Evolutionary conservation across 73 alveolate species (phyloP).

Genomic region (Durusdinium trenchii): DNA sequence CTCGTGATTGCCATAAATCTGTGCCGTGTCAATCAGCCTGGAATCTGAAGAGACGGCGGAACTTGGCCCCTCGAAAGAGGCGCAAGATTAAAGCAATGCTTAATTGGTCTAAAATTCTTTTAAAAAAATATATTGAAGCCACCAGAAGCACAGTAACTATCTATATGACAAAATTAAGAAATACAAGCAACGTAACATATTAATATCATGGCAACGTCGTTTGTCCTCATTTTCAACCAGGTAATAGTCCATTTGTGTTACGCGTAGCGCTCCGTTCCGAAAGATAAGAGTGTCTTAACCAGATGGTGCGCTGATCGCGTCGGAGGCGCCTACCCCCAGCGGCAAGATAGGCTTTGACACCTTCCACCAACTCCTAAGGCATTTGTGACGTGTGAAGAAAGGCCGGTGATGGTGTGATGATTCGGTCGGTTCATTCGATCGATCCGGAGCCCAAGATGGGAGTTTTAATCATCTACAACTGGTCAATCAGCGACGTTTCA

Average conservation of each 20-base stretch:
- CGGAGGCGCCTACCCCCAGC: constrained; percentile 48
- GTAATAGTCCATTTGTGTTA: too few relatives aligned
- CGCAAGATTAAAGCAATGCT: background rate
- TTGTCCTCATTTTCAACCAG: background rate
- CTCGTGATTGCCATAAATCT: constrained; percentile 43
- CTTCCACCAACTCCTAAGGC: constrained; percentile 20
- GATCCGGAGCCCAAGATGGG: too few relatives aligned
- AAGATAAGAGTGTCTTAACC: too few relatives aligned
- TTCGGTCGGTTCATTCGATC: too few relatives aligned
- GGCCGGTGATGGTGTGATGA: too few relatives aligned
- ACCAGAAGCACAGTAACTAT: too few relatives aligned
- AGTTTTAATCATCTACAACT: too few relatives aligned
- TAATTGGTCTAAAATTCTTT: background rate
- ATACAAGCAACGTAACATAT: background rate
- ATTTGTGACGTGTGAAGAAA: too few relatives aligned
- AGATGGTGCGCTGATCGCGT: background rate
- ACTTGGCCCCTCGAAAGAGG: background rate
- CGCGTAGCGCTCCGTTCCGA: too few relatives aligned
- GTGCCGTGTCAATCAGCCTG: constrained; percentile 71
- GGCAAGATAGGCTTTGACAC: constrained; percentile 45
- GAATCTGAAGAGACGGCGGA: background rate
- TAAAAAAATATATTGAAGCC: background rate
- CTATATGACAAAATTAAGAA: too few relatives aligned
- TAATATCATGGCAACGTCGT: background rate
- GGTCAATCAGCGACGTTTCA: too few relatives aligned